Evolutionary conservation across 345 rosid genomes (phyloP), one percentile per base, ranked within the genome.

Genomic region (Bretschneidera sinensis): DNA sequence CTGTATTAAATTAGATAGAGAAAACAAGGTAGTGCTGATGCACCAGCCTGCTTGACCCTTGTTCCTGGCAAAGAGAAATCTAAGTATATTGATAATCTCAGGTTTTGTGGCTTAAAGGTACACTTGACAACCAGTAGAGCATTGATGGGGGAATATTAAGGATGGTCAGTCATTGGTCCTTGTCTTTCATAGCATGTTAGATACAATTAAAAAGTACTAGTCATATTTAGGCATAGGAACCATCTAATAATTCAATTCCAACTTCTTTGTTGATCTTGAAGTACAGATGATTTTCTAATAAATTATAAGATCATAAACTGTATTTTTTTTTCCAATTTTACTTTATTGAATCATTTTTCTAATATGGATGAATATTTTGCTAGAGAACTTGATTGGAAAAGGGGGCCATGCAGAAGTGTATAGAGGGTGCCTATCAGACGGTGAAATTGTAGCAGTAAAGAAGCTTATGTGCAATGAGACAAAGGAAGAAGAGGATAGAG

Each of bases 331-430:
- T 39, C 16, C 10, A 1, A 7, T 39, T n/a, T 39, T 39, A 7
- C 2, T 39, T 39, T 39, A 7, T 39, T 39, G 45, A 39, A 9
- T 39, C 10, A 14, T 55, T 55, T 28, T 43, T 71, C 33, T 58
- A 51, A 51, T 20, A 20, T 71, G 57, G 45, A 35, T 47, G 33
- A 10, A 19, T 58, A 9, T 28, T n/a, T 64, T 54, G 48, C 23
- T 55, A 92, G 98, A 79, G 60, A 89, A 89, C 71, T 48, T 92
- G 85, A 68, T 92, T 17, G 98, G 98, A 1, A 77, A 78, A 73
- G 98, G 97, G 21, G 98, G 98, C 2, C 88, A 92, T 39, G 97
- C 98, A 16, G 84, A 89, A 64, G 98, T 92, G 34, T 92, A 81
- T 76, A 92, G 69, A 74, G 98, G 98, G 3, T 67, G 65, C 1